Base-by-base conservation (phyloP, 2,329 filamentous ascomycete genomes). In the Rasamsonia emersonii region DNA sequence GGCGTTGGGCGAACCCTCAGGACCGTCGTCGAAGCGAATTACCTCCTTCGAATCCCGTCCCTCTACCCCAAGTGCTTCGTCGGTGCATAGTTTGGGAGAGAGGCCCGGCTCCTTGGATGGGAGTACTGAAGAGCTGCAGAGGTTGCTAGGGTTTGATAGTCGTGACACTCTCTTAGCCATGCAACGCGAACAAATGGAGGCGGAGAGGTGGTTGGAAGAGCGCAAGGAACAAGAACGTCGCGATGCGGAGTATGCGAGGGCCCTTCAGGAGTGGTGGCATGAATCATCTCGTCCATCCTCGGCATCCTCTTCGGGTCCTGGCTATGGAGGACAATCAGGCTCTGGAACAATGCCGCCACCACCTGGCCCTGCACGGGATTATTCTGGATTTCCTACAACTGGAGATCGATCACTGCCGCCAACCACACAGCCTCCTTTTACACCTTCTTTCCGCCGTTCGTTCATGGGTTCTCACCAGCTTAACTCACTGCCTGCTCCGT, bases 241-340 rank as follows among this genome's bases (percentile, higher is more conserved):
- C 19, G 60, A 64, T 35, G 58, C 42, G n/a, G 54, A 56, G 38
- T 44, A 57, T 35, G 61, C 62, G 19, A 53, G 55, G 27, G 50
- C 38, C 16, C 43, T 65, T 9, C 54, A 61, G 39, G 47, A 56
- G 17, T 42, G 45, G 28, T 46, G 46, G 39, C 30, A 44, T 35
- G 41, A 46, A 9, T 24, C 38, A 6, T 23, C 38, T 15, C 29
- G 32, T 18, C 29, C 42, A 10, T 18, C 35, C 19, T 20, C 20
- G 6, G 10, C 24, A 6, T 30, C 36, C 9, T 11, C 20, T 23
- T 11, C 20, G 11, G 11, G 8, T 23, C 20, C 8, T 9, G 20
- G 8, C 20, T n/a, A n/a, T n/a, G n/a, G n/a, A n/a, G n/a, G 20
- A 11, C 20, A 23, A 8, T 23, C 11, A 11, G 9, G 9, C 20